These are phyloP conservation scores for Diutina rugosa DNA, from an alignment of 1,139 yeast species.

Conservation along the genomic window DNA sequence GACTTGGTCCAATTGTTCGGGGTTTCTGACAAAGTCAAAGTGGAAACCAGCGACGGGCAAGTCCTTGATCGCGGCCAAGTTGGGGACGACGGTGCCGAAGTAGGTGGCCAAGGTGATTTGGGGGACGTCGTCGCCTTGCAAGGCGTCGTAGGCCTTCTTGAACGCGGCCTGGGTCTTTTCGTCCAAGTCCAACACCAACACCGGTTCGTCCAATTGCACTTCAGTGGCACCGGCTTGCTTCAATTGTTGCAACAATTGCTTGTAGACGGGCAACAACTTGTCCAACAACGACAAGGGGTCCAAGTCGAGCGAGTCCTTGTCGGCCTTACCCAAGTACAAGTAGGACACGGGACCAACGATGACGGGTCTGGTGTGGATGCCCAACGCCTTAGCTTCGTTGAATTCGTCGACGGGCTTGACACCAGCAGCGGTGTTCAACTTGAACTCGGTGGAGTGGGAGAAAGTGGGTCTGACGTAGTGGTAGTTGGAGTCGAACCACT, in stretches of 20 bases:
- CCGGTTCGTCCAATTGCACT: constrained; percentile 97
- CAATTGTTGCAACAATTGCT: constrained; percentile 75
- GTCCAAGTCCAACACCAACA: constrained; percentile 87
- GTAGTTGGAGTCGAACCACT: constrained; percentile 99
- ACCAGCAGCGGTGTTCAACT: constrained; percentile 63
- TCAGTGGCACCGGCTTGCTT: constrained; percentile 89
- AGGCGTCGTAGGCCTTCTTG: constrained; percentile 72
- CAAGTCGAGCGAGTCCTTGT: constrained; percentile 91
- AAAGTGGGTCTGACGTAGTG: constrained; percentile 99
- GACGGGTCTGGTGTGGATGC: constrained; percentile 95
- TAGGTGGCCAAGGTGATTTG: constrained; percentile 77
- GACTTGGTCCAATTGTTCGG: constrained; percentile 89
- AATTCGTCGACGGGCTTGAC: constrained; percentile 94
- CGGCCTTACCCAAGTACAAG: constrained; percentile 93
- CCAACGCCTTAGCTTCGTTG: constrained; percentile 94
- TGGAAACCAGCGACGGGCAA: constrained; percentile 94
- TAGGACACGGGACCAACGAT: constrained; percentile 92
- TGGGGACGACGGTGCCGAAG: constrained; percentile 98
- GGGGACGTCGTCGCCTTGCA: constrained; percentile 57
- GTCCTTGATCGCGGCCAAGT: constrained; percentile 75
- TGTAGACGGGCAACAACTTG: constrained; percentile 86
- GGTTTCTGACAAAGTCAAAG: constrained; percentile 91
- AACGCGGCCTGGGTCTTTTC: constrained; percentile 71
- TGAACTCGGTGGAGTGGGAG: constrained; percentile 84
- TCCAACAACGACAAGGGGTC: constrained; percentile 83